Evolutionary conservation across 805 yeast species (phyloP), one percentile per base, ranked within the genome.

Genomic region (Candida arabinofermentans): DNA sequence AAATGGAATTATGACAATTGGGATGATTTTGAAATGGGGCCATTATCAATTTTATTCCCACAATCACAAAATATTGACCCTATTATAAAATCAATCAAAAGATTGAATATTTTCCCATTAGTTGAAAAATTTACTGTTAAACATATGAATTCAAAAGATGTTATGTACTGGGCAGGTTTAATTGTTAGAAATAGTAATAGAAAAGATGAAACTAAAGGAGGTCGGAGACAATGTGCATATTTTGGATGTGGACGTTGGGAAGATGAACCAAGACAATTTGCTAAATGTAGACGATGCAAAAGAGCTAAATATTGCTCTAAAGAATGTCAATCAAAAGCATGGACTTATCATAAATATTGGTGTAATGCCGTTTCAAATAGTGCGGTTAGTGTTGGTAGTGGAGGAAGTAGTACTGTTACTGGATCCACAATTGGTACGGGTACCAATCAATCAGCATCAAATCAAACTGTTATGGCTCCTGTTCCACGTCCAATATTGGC

Each of bases 161-260:
- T 89, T 71, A 83, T 85, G 51, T 89, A 90, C 63, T 91, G 99
- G 99, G 87, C 97, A 2, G 93, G 96, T 3, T 96, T 91, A n/a
- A 88, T 90, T 30, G 93, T 93, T 90, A 73, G 98, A 41, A 93
- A 93, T 62, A 89, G 96, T 1, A 91, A 96, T 59, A 76, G 97
- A 43, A 81, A 90, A 55, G 93, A 91, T 60, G 97, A 90, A 57
- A 62, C 74, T 33, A 75, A 83, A 43, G 91, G 91, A 14, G 96
- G 97, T 1, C 84, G 91, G 24, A 74, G 98, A 40, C 98, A 93
- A 65, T 91, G 99, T 64, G 96, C 97, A 1, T 83, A 83, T 59
- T 85, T 89, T 52, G 84, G 80, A 22, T 91, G 99, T 66, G 97
- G 97, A 9, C 81, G 75, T 58, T 91, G 98, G 98, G 99, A 91